Evolutionary conservation across 2,329 filamentous ascomycete species (phyloP).

Genomic region (Cladobotryum protrusum): DNA sequence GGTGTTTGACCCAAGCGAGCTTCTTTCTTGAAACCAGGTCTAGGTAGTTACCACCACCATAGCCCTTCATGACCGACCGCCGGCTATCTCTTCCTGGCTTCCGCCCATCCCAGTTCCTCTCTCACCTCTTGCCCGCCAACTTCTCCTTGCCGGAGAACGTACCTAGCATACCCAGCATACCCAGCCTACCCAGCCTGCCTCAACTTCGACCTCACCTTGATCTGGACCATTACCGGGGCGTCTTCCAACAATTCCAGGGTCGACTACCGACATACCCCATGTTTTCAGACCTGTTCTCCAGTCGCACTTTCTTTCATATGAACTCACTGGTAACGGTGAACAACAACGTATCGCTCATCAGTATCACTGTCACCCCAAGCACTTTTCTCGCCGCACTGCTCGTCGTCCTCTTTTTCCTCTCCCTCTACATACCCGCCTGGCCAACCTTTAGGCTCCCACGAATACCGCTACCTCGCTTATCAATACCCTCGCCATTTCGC

Average conservation of each 20-base stretch:
- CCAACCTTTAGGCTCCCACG: slow-evolving; percentile 29
- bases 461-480: slow-evolving; percentile 26
- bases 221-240: not conserved
- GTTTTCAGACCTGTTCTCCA: slow-evolving; percentile 2
- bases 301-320: slow-evolving; percentile 34
- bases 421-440: slow-evolving; percentile 38
- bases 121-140: not conserved
- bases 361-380: slow-evolving; percentile 52
- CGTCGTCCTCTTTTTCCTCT: slow-evolving; percentile 45
- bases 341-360: slow-evolving; percentile 56
- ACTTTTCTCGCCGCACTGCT: slow-evolving; percentile 49
- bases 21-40: not conserved
- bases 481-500: not conserved
- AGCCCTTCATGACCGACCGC: not conserved
- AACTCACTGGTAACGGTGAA: slow-evolving; percentile 54
- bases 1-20: not conserved
- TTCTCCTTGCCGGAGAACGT: not conserved
- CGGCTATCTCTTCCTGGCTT: not conserved
- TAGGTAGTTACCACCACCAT: not conserved
- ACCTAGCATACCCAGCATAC: not conserved
- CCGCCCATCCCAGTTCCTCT: not conserved
- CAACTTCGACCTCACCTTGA: not conserved
- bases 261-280: not conserved
- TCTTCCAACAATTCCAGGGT: not conserved
- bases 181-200: not conserved